Percentiles rank a stretch among this genome's conserved stretches.
phyloP scores from a whole-genome alignment of 495 filamentous ascomycete genomes.

The Staphylotrichum longicolle region DNA sequence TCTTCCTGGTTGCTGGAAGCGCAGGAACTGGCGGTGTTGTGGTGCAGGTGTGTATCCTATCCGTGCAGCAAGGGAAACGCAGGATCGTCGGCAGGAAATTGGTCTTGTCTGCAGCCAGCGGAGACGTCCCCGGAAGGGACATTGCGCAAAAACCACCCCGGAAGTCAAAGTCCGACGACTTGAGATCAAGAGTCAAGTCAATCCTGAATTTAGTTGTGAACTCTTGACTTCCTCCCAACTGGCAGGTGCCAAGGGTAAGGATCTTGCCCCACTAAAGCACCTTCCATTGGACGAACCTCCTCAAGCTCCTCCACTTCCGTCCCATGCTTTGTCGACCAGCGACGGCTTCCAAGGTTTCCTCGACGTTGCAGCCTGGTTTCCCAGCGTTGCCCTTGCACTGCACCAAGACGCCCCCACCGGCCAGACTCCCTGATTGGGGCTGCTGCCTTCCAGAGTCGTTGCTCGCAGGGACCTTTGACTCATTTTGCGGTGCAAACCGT shows the following conservation, averaged over 20 bases:
- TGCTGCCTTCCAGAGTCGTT: constrained; percentile 6
- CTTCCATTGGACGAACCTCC: neutral
- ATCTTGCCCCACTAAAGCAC: neutral
- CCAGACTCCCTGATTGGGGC: constrained; percentile 2
- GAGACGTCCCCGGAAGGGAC: too few species aligned
- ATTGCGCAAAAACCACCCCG: too few species aligned
- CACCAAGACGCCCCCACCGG: neutral
- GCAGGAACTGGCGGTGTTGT: neutral
- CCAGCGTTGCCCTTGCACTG: constrained; percentile 10
- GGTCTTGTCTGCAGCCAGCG: too few species aligned
- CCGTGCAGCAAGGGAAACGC: constrained; percentile 2
- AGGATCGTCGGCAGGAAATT: neutral
- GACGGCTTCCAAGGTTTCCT: constrained; percentile 7
- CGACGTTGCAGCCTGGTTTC: constrained; percentile 12
- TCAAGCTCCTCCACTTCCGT: too few species aligned
- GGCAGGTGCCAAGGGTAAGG: neutral
- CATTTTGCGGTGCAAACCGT: neutral
- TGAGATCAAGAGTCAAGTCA: neutral
- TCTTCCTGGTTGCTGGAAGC: constrained; percentile 9
- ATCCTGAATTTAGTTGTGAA: too few species aligned
- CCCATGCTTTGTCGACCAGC: neutral
- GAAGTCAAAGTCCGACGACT: neutral
- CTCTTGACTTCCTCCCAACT: too few species aligned
- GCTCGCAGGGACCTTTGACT: constrained; percentile 3
- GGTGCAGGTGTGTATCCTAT: neutral